Base-by-base conservation (phyloP, 305 asterid genomes). In the Stenogyne calaminthoides region DNA sequence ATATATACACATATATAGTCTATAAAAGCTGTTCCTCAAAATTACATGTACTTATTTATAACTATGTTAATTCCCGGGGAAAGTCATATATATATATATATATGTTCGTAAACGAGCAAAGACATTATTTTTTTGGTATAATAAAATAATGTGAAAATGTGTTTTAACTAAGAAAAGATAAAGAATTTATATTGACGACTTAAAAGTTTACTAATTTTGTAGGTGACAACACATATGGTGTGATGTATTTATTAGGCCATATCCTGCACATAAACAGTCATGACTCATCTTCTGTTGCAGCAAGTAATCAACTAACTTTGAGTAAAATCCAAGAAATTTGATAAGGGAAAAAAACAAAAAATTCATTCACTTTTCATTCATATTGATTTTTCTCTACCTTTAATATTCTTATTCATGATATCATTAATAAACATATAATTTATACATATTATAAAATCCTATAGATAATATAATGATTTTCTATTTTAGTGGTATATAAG, bases 281-380 rank as follows among this genome's bases (percentile, higher is more conserved):
- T 77, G 80, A 71, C 76, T 58, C 76, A 64, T 70, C 57, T 77
- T 62, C 73, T 69, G 77, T 72, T 71, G 64, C 67, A 75, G 67
- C 83, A 79, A 80, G 78, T 68, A 52, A 80, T 75, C 76, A 71
- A 76, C 72, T 74, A 60, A 71, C 78, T 80, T 80, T 67, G 51
- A 71, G 78, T 72, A 72, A 70, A 62, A 70, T 79, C 71, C 72
- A 79, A 70, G 56, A 75, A 16, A 57, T 36, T 32, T 22, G 16
- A 47, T 9, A 15, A 55, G 0, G 20, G 5, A 39, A 9, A 11
- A 22, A 16, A 37, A 61, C 32, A 52, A 76, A 37, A 9, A 3
- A n/a, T 36, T 40, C 55, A 40, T 40, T 52, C 12, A 58, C 64
- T 57, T 71, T 63, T 49, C 44, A 39, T 37, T 54, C 57, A 22